These are phyloP conservation scores for Fusarium sp. DNA, from an alignment of 2,329 filamentous ascomycete genomes.

Conservation along the genomic window DNA sequence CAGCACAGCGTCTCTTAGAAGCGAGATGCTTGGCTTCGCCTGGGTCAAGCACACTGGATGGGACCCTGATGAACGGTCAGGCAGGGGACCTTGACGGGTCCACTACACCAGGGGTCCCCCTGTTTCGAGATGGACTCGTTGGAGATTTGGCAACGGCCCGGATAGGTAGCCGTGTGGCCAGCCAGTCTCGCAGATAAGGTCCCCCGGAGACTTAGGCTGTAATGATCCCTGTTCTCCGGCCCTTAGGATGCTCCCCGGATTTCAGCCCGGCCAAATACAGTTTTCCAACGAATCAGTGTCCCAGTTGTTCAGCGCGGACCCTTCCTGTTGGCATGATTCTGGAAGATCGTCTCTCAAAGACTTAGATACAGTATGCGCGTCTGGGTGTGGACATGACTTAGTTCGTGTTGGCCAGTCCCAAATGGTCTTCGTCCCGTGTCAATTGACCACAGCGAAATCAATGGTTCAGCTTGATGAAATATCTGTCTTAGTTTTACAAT, in stretches of 20 bases:
- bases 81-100: constrained; percentile 15
- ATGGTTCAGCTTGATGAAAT: constrained; percentile 19
- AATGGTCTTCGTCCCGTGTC: constrained; percentile 33
- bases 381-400: constrained; percentile 14
- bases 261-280: constrained; percentile 47
- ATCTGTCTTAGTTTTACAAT: constrained; percentile 8
- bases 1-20: constrained; percentile 43
- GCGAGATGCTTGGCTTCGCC: constrained; percentile 46
- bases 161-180: constrained; percentile 54
- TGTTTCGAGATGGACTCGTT: constrained; percentile 41
- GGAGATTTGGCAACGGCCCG: constrained; percentile 53
- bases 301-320: constrained; percentile 33
- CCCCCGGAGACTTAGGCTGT: constrained; percentile 47
- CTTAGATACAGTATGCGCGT: constrained; percentile 18
- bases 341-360: constrained; percentile 49
- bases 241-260: constrained; percentile 53
- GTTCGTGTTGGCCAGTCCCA: constrained; percentile 34
- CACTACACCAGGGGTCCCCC: constrained; percentile 28
- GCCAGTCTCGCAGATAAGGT: constrained; percentile 48
- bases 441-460: constrained; percentile 21
- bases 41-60: constrained; percentile 34
- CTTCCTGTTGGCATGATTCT: constrained; percentile 50
- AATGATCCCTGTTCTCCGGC: constrained; percentile 47
- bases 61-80: constrained; percentile 46
- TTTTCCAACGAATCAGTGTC: constrained; percentile 36